Conservation (phyloP, 2,329 filamentous ascomycete genomes). For the Graphilbum fragrans region DNA sequence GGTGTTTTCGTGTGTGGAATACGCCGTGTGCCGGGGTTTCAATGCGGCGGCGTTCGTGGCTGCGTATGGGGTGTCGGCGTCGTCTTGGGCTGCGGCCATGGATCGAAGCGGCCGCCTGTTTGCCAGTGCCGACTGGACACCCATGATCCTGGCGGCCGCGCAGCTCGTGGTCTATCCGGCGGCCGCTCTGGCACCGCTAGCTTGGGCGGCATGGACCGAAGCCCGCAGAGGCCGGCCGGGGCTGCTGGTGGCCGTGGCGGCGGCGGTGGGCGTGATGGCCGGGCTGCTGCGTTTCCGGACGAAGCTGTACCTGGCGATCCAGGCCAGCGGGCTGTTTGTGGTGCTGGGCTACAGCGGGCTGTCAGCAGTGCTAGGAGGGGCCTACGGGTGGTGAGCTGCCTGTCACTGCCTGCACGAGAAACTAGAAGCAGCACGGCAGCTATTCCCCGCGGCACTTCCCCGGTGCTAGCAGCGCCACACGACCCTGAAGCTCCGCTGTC, state of each 20-base stretch:
- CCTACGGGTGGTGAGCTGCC: background rate
- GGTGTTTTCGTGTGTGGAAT: slow-evolving; percentile 17
- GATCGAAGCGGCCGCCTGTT: too few species aligned
- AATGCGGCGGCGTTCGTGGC: slow-evolving; percentile 6
- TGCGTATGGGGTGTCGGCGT: too few species aligned
- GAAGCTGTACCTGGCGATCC: slow-evolving; percentile 23
- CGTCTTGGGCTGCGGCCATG: too few species aligned
- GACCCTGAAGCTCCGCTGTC: too few species aligned
- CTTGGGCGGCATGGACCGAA: background rate
- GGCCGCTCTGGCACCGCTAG: slow-evolving; percentile 9
- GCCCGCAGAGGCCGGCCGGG: slow-evolving; percentile 8
- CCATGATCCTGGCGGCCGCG: slow-evolving; percentile 2
- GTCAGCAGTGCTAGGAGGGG: background rate
- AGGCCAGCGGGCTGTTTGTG: slow-evolving; percentile 23
- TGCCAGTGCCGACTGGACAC: too few species aligned
- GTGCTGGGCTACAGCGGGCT: slow-evolving; percentile 11
- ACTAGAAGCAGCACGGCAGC: background rate
- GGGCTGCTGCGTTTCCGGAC: slow-evolving; percentile 20
- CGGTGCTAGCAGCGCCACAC: too few species aligned
- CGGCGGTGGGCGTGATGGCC: slow-evolving; percentile 5
- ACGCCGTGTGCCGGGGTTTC: slow-evolving; percentile 16
- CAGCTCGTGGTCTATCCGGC: slow-evolving; percentile 6
- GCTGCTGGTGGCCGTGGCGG: slow-evolving; percentile 9
- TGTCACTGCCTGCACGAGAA: background rate
- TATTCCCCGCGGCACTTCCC: too few species aligned